Conservation (phyloP, 2,329 filamentous ascomycete genomes). For the Ilyonectria sp. region DNA sequence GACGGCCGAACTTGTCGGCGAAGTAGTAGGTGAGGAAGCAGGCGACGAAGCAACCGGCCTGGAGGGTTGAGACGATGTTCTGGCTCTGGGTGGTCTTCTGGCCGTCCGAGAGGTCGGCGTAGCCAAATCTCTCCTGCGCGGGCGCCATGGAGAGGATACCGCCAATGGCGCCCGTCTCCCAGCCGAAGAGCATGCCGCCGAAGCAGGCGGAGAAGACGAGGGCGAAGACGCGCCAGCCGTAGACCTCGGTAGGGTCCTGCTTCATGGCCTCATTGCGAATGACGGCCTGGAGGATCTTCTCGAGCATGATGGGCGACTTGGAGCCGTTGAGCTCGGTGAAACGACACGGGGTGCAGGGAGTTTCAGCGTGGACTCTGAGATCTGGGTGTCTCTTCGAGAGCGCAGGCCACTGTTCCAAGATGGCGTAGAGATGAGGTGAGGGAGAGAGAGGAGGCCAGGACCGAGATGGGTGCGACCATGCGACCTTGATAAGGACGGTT, state of each 20-base stretch:
- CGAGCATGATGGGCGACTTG: not conserved
- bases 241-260: conserved; percentile 75
- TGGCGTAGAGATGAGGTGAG: not conserved
- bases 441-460: not conserved
- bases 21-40: conserved; percentile 68
- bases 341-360: not conserved
- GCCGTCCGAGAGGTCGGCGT: conserved; percentile 39
- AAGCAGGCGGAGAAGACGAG: conserved; percentile 76
- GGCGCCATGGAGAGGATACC: conserved; percentile 73
- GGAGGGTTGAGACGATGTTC: conserved; percentile 77
- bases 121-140: conserved; percentile 63
- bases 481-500: not conserved
- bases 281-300: conserved; percentile 61
- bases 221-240: conserved; percentile 77
- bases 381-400: not conserved
- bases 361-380: not conserved
- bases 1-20: conserved; percentile 69
- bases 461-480: not conserved
- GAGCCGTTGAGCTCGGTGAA: not conserved
- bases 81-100: conserved; percentile 68
- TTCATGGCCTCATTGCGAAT: conserved; percentile 80
- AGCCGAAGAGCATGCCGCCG: conserved; percentile 68
- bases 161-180: conserved; percentile 74
- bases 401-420: not conserved
- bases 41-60: conserved; percentile 76